A percentile compares a stretch with the other conserved stretches of the same genome.
Conservation (phyloP, 768 basidiomycete genomes). For the Suillus clintonianus region DNA sequence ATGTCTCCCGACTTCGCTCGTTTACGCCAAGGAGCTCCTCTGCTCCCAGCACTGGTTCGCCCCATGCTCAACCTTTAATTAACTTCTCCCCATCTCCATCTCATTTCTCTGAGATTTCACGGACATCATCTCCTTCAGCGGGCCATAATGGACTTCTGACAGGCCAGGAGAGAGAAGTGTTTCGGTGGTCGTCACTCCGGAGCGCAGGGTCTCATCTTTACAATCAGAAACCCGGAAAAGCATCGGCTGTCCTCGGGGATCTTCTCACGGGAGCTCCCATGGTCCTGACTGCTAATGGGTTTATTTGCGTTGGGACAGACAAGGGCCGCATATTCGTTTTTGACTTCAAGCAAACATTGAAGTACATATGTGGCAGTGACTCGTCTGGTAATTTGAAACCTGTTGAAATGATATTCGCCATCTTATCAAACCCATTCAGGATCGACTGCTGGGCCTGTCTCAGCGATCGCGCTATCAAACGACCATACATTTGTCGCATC, state of each 20-base stretch:
- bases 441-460: constrained; percentile 70
- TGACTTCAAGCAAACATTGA: constrained; percentile 86
- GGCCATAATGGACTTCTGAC: constrained; percentile 23
- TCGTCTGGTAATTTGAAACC: constrained; percentile 49
- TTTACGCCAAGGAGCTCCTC: constrained; percentile 52
- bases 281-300: constrained; percentile 80
- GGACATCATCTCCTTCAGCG: constrained; percentile 57
- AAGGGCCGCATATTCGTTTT: constrained; percentile 79
- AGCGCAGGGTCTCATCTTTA: constrained; percentile 60
- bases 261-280: constrained; percentile 68
- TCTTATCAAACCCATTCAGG: constrained; percentile 41
- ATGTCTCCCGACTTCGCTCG: constrained; percentile 81
- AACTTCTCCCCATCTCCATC: constrained; percentile 59
- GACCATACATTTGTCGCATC: constrained; percentile 93
- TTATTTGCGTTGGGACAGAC: constrained; percentile 88
- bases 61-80: constrained; percentile 44
- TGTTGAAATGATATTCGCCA: constrained; percentile 9
- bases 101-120: constrained; percentile 71
- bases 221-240: constrained; percentile 53
- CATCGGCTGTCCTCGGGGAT: constrained; percentile 61
- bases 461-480: constrained; percentile 87
- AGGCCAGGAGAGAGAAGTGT: constrained; percentile 53
- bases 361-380: constrained; percentile 77
- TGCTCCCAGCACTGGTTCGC: constrained; percentile 41
- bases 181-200: constrained; percentile 75